These are phyloP conservation scores for Cladosporium sp. DNA, from an alignment of 2,329 filamentous ascomycete species.

Conservation along the genomic window DNA sequence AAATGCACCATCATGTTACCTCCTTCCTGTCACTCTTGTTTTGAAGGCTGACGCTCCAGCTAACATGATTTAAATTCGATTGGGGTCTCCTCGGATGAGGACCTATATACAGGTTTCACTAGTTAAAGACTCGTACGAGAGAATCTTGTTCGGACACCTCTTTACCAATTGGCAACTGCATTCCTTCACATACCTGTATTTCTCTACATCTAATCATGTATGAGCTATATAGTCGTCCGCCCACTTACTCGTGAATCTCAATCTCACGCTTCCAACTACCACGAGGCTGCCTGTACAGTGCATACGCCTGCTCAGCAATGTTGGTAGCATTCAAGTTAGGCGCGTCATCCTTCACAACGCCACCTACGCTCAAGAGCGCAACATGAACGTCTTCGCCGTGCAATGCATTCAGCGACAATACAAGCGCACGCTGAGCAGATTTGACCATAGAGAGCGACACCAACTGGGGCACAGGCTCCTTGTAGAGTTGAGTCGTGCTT, in stretches of 20 bases:
- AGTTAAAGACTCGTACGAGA: no score
- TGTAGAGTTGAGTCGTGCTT: constrained; percentile 43
- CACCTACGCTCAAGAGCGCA: constrained; percentile 45
- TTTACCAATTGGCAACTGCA: no score
- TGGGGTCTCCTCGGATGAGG: no score
- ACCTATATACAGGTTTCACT: no score
- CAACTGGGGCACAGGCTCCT: constrained; percentile 43
- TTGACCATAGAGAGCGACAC: constrained; percentile 51
- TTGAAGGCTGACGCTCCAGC: no score
- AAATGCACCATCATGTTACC: no score
- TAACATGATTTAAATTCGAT: no score
- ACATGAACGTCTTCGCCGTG: constrained; percentile 45
- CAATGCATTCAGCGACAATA: constrained; percentile 41
- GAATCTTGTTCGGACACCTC: no score
- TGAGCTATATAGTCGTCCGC: no score
- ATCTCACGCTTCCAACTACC: constrained; percentile 37
- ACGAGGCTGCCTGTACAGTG: constrained; percentile 39
- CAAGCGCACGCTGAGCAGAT: constrained; percentile 49
- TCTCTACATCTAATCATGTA: no score
- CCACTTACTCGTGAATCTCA: constrained; percentile 29
- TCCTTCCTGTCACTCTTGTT: no score
- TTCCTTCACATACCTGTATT: no score
- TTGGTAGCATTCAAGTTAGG: constrained; percentile 41
- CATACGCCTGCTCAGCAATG: constrained; percentile 45
- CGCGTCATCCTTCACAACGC: constrained; percentile 39